Evolutionary conservation across 331 rosid genomes (phyloP).

Genomic region (Stylosanthes scabra): DNA sequence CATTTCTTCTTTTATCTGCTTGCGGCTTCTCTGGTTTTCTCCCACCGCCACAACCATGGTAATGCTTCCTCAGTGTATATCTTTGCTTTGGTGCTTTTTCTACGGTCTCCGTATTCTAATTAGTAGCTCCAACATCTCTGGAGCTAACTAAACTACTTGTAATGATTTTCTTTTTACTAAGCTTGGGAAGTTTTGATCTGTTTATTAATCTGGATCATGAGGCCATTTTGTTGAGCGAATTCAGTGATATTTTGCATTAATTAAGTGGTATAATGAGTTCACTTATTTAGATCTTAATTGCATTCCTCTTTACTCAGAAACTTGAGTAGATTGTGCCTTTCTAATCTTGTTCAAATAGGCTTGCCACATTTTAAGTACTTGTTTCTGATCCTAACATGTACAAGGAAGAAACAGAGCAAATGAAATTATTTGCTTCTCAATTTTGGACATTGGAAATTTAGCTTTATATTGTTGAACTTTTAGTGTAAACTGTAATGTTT

Average conservation of each 20-base stretch:
- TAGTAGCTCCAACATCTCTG: conserved; percentile 5
- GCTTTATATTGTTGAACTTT: conserved; percentile 7
- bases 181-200: neutral
- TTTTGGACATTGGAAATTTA: conserved; percentile 26
- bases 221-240: neutral
- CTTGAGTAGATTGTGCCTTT: neutral
- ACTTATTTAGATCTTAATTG: neutral
- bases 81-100: conserved; percentile 4
- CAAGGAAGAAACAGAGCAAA: conserved; percentile 2
- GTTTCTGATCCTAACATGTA: neutral
- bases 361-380: neutral
- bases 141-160: no score
- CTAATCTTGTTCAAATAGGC: neutral
- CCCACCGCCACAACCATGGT: conserved; percentile 82
- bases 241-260: neutral
- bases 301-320: neutral
- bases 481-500: conserved; percentile 12
- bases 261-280: neutral
- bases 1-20: conserved; percentile 48
- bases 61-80: conserved; percentile 2
- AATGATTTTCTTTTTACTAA: no score
- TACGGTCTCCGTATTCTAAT: conserved; percentile 23
- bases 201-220: conserved; percentile 13
- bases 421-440: neutral
- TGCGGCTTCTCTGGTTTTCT: conserved; percentile 66